Evolutionary conservation across 1,284 basidiomycete species (phyloP).

Genomic region (Leccinum laetum): DNA sequence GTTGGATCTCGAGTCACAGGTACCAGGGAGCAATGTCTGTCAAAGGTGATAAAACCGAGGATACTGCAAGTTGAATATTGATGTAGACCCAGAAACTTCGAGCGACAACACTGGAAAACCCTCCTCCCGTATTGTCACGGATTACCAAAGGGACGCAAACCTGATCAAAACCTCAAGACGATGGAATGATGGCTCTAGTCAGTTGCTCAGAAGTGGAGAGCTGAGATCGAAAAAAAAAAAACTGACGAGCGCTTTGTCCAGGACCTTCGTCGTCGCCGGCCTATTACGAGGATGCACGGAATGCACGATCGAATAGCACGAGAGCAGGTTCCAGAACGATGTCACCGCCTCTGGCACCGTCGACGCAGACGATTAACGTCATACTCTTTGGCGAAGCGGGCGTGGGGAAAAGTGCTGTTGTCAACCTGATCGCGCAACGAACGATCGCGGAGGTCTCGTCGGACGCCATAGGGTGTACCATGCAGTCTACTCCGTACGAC

Average conservation of each 20-base stretch:
- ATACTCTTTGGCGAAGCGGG: slow-evolving; percentile 3
- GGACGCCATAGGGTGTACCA: too few relatives aligned
- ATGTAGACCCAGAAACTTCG: too few relatives aligned
- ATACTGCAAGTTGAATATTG: too few relatives aligned
- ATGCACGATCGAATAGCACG: not conserved
- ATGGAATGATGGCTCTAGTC: not conserved
- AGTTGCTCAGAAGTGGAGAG: not conserved
- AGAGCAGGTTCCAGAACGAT: not conserved
- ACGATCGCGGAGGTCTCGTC: not conserved
- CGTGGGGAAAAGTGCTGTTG: not conserved
- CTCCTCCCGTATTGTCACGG: too few relatives aligned
- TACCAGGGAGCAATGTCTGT: too few relatives aligned
- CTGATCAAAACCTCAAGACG: too few relatives aligned
- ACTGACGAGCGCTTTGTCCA: not conserved
- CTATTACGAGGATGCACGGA: too few relatives aligned
- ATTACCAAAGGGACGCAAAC: too few relatives aligned
- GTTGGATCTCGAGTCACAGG: too few relatives aligned
- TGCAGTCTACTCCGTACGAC: not conserved
- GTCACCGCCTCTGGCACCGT: not conserved
- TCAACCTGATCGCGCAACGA: slow-evolving; percentile 1
- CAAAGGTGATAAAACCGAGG: too few relatives aligned
- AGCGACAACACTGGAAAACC: too few relatives aligned
- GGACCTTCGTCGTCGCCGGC: not conserved
- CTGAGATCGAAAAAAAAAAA: not conserved
- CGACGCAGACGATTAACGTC: not conserved